A percentile compares a stretch with the other conserved stretches of the same genome.
Conservation (phyloP, 2,329 filamentous ascomycete genomes). For the Phialophora expanda region DNA sequence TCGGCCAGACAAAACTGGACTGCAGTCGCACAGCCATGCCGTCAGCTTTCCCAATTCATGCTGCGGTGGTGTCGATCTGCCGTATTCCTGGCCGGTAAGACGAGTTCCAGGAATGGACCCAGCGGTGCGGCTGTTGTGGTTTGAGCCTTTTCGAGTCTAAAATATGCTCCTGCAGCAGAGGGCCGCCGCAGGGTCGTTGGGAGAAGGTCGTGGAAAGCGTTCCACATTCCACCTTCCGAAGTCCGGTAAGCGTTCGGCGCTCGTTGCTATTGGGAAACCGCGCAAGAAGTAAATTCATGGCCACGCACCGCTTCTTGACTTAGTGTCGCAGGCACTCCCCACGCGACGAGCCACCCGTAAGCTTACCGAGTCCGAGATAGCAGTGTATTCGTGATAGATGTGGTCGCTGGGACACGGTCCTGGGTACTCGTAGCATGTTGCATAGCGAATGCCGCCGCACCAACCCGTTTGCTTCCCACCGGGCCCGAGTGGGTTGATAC, state of each 20-base stretch:
- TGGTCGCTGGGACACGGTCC: not conserved
- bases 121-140: slow-evolving; percentile 22
- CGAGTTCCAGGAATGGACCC: slow-evolving; percentile 23
- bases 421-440: not conserved
- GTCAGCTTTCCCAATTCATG: slow-evolving; percentile 32
- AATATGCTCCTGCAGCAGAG: slow-evolving; percentile 22
- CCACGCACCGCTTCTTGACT: slow-evolving; percentile 1
- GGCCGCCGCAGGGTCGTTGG: not conserved
- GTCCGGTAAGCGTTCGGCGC: slow-evolving; percentile 9
- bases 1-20: slow-evolving; percentile 12
- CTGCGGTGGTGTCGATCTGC: slow-evolving; percentile 29
- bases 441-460: not conserved
- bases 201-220: not conserved
- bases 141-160: slow-evolving; percentile 11
- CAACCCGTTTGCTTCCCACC: not conserved
- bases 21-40: slow-evolving; percentile 24
- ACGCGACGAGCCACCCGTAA: slow-evolving; percentile 17
- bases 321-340: slow-evolving; percentile 12
- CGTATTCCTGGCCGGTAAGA: slow-evolving; percentile 18
- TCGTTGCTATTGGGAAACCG: slow-evolving; percentile 18
- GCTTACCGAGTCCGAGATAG: slow-evolving; percentile 23
- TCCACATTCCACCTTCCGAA: slow-evolving; percentile 20
- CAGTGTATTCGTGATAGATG: slow-evolving; percentile 1
- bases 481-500: not conserved
- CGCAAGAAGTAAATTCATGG: slow-evolving; percentile 6